phyloP scores from a whole-genome alignment of 257 asterid species.

The Mitragyna speciosa region DNA sequence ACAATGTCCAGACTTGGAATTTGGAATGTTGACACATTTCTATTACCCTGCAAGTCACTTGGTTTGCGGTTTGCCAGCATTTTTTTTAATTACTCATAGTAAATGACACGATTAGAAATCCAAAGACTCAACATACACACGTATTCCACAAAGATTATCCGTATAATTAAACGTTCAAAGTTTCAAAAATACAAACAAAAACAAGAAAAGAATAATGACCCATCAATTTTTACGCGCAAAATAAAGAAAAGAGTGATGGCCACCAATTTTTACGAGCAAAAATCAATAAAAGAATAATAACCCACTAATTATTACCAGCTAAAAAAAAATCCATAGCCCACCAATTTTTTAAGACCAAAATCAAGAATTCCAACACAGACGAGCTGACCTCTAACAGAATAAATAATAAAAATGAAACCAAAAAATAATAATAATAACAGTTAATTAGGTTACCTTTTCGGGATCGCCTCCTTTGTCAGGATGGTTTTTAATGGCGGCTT shows the following conservation, averaged over 20 bases:
- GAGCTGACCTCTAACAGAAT: not conserved
- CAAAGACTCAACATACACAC: not conserved
- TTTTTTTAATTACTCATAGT: not conserved
- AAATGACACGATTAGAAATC: not conserved
- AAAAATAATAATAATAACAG: not conserved
- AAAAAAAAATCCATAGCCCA: not conserved
- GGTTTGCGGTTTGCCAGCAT: not conserved
- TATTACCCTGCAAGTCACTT: not conserved
- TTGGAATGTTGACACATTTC: not conserved
- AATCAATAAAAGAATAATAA: no score
- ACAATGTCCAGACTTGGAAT: not conserved
- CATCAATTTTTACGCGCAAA: not conserved
- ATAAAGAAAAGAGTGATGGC: not conserved
- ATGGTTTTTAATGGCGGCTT: slow-evolving; percentile 75
- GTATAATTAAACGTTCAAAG: not conserved
- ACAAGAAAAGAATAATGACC: not conserved
- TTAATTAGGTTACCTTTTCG: slow-evolving; percentile 45
- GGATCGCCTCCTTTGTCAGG: slow-evolving; percentile 94
- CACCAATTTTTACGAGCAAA: no score
- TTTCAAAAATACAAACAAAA: not conserved
- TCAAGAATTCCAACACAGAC: not conserved
- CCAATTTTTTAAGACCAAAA: not conserved
- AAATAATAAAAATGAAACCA: not conserved
- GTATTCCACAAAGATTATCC: not conserved
- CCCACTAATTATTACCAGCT: not conserved